phyloP scores from a whole-genome alignment of 805 yeast genomes.

The Myxozyma mucilagina region DNA sequence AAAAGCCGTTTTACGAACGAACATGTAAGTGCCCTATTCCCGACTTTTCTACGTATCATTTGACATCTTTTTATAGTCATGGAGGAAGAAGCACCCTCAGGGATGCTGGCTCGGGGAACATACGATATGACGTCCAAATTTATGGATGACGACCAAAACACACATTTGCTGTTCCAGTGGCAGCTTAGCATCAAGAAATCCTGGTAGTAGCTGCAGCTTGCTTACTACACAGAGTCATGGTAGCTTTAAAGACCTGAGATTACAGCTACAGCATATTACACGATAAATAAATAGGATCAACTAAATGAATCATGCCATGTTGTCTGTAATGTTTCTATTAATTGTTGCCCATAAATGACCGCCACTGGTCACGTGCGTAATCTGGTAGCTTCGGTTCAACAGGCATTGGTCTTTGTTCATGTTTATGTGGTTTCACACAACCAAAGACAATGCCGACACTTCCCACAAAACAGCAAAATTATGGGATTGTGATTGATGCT shows the following conservation, averaged over 20 bases:
- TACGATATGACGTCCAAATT: slow-evolving; percentile 81
- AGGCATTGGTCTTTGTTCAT: neutral
- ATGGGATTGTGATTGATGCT: slow-evolving; percentile 90
- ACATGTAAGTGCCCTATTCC: slow-evolving; percentile 40
- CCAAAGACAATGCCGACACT: slow-evolving; percentile 10
- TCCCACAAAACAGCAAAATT: slow-evolving; percentile 37
- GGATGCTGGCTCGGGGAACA: slow-evolving; percentile 82
- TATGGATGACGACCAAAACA: slow-evolving; percentile 78
- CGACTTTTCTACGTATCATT: neutral
- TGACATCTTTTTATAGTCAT: slow-evolving; percentile 40
- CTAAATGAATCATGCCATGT: too few relatives aligned
- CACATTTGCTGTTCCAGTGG: slow-evolving; percentile 80
- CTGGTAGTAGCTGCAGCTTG: slow-evolving; percentile 11
- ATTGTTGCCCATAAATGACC: too few relatives aligned
- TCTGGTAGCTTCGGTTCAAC: too few relatives aligned
- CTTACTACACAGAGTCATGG: too few relatives aligned
- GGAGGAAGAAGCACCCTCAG: slow-evolving; percentile 87
- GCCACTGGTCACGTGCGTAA: too few relatives aligned
- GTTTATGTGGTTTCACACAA: neutral
- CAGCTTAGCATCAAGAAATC: slow-evolving; percentile 72
- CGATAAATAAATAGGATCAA: too few relatives aligned
- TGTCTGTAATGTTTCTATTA: too few relatives aligned
- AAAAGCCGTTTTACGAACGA: slow-evolving; percentile 70
- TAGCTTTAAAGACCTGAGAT: too few relatives aligned
- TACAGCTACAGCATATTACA: too few relatives aligned